Evolutionary conservation across 176 grass and related monocot species (phyloP), one percentile per base, ranked within the genome.

Genomic region (Cenchrus purpureus): DNA sequence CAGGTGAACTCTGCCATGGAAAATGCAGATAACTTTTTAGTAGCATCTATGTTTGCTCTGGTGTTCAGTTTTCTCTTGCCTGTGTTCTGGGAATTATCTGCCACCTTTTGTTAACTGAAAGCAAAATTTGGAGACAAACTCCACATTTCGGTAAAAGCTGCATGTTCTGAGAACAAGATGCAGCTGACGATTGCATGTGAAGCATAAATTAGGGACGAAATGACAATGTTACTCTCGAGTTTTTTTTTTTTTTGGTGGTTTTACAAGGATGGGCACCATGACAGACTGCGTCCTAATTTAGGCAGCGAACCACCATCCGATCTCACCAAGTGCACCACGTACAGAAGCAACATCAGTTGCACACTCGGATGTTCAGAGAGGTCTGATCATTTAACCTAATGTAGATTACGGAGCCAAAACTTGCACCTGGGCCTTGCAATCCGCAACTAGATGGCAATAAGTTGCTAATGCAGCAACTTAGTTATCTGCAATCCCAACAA

Each of bases 391-490:
- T 58, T 45, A 42, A 74, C 17, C 29, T 61, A 75, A 60, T 53
- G 79, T 29, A 59, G 72, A 60, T 57, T 8, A 50, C 54, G 45
- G 42, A 14, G 4, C 11, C 77, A 31, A 82, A 91, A 87, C 42
- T 69, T 69, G 80, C 88, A 40, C 31, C 40, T 49, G 17, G 34
- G 6, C 55, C 55, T 84, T 34, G 20, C 61, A 49, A 22, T 34
- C 65, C 56, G 5, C 80, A 69, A 25, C 53, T 70, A 80, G 81
- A 22, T 15, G 74, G 57, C 8, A 51, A 64, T 76, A 58, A 71
- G 81, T 81, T 91, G 87, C 79, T 22, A 12, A 22, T 53, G 5
- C 31, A 76, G 37, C 69, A 64, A 42, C 85, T 71, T 84, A 31
- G 19, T 0, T 46, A 60, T 57, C 89, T 87, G 85, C 70, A 84